Percentiles rank a stretch among this genome's conserved stretches.
Conservation (phyloP, 129 eudicot species). For the Gnaphalium uliginosum region DNA sequence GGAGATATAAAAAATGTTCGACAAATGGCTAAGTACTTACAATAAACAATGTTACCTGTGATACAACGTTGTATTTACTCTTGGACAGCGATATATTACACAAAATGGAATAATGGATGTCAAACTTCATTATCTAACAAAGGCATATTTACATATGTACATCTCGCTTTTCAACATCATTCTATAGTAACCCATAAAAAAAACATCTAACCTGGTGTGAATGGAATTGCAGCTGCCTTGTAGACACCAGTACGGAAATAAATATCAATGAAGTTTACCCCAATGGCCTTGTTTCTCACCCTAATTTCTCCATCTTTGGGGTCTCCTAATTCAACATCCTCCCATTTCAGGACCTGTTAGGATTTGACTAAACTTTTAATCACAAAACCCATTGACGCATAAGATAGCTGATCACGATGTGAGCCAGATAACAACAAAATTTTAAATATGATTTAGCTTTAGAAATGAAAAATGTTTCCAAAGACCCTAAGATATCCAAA, state of each 20-base stretch:
- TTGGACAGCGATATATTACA: neutral
- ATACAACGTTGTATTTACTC: neutral
- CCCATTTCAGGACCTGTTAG: slow-evolving; percentile 81
- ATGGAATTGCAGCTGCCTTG: slow-evolving; percentile 67
- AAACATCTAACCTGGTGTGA: slow-evolving; percentile 66
- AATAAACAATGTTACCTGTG: neutral
- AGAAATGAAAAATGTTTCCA: neutral
- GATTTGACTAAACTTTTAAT: slow-evolving; percentile 8
- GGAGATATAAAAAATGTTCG: neutral
- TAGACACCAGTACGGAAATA: slow-evolving; percentile 83
- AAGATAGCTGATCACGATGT: neutral
- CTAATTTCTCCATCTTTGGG: slow-evolving; percentile 90
- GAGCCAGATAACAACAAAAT: neutral
- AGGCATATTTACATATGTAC: neutral
- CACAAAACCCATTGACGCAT: neutral
- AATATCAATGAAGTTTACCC: slow-evolving; percentile 79
- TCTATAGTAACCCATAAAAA: neutral
- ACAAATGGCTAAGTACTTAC: neutral
- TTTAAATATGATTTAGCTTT: neutral
- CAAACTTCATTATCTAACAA: neutral
- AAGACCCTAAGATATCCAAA: neutral
- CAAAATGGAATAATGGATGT: neutral
- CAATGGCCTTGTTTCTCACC: slow-evolving; percentile 84
- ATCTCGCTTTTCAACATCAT: neutral
- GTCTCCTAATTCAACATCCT: slow-evolving; percentile 79